A percentile compares a stretch with the other conserved stretches of the same genome.
These are phyloP conservation scores for Candida ortonii DNA, from an alignment of 805 yeast genomes.

Conservation along the genomic window DNA sequence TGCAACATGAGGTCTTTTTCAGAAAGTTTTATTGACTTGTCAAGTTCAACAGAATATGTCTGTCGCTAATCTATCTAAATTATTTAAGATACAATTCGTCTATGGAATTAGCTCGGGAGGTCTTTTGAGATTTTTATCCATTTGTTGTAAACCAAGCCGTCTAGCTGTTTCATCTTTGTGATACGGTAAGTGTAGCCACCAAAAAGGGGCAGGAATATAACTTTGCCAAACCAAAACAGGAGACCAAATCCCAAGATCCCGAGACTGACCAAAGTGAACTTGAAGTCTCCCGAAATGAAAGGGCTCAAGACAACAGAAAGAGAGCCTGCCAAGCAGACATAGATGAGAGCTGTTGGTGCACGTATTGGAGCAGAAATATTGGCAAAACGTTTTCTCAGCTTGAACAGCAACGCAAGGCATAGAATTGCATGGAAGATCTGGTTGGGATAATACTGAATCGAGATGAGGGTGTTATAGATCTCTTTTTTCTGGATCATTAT, in stretches of 20 bases:
- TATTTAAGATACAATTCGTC: too few species aligned
- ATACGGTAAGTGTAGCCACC: slow-evolving; percentile 15
- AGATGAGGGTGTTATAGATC: slow-evolving; percentile 40
- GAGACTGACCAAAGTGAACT: slow-evolving; percentile 26
- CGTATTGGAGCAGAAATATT: slow-evolving; percentile 26
- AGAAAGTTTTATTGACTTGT: not conserved
- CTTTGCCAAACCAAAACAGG: slow-evolving; percentile 23
- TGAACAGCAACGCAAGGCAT: slow-evolving; percentile 24
- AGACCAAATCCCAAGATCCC: slow-evolving; percentile 19
- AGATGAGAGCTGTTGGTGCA: slow-evolving; percentile 29
- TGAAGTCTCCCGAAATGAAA: slow-evolving; percentile 38
- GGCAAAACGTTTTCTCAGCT: slow-evolving; percentile 20
- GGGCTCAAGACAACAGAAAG: slow-evolving; percentile 49
- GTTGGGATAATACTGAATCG: slow-evolving; percentile 45
- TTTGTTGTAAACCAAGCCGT: slow-evolving; percentile 22
- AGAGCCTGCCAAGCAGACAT: slow-evolving; percentile 42
- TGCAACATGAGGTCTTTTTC: slow-evolving; percentile 55
- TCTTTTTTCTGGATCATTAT: slow-evolving; percentile 20
- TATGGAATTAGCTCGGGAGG: not conserved
- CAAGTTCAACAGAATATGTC: too few species aligned
- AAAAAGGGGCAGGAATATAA: slow-evolving; percentile 15
- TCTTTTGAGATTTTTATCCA: slow-evolving; percentile 17
- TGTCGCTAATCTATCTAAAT: too few species aligned
- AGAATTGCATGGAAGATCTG: slow-evolving; percentile 37
- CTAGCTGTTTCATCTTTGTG: slow-evolving; percentile 11